Base-by-base conservation (phyloP, 2,329 filamentous ascomycete genomes). In the Myriosclerotinia duriaeana region DNA sequence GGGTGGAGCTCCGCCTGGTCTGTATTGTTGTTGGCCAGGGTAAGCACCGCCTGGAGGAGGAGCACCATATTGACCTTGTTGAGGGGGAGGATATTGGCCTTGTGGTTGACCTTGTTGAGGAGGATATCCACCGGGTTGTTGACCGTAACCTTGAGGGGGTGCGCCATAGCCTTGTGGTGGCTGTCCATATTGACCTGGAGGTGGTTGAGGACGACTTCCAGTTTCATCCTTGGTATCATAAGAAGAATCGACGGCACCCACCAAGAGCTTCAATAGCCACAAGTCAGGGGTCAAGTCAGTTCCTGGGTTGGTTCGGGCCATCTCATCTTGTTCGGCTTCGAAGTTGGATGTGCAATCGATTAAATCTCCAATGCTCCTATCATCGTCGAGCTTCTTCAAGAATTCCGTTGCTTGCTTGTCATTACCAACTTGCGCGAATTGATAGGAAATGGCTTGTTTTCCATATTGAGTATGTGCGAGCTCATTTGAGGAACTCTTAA, bases 161-260 rank as follows among this genome's bases (percentile, higher is more conserved):
- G 62, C 53, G 20, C 53, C 63, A 9, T 65, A 60, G 3, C 54
- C 63, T 11, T 50, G 63, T 48, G 40, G 65, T 55, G 64, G 72
- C 44, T 71, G 68, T 58, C 74, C 72, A 50, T 74, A 75, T 17
- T 69, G 69, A 42, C 53, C 69, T 66, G 70, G 67, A 50, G 69
- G 67, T 48, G 56, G 56, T n/a, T 36, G 56, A 30, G 64, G 64
- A 42, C 56, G 48, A 17, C 48, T 42, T n/a, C 50, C 56, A 38
- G 22, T 30, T 40, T 89, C 87, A 70, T 89, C 87, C 76, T 89
- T 87, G 71, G 81, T 82, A 70, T 89, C 87, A 71, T 89, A 89
- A 26, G 84, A 86, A 34, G 82, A 80, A 73, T 90, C 87, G 73
- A 90, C 88, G 48, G 86, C 84, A 68, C 87, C 87, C 36, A 90